A percentile compares a stretch with the other conserved stretches of the same genome.
Evolutionary conservation across 2,329 filamentous ascomycete genomes (phyloP).

Genomic region (Chaetothyriales sp.): DNA sequence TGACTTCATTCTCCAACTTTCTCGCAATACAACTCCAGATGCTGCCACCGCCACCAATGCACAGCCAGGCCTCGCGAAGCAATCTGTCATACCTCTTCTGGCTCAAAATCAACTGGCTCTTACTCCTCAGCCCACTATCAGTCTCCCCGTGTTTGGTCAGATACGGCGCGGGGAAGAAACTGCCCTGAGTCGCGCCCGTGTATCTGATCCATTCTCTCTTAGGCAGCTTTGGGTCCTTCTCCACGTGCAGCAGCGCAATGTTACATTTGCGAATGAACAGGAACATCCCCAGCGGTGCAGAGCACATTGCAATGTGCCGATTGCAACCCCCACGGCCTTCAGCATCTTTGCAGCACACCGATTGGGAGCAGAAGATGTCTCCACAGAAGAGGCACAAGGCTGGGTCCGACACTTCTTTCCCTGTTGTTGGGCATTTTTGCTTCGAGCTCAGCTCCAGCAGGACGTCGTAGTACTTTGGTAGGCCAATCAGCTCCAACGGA

Average conservation of each 20-base stretch:
- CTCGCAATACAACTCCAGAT: constrained; percentile 80
- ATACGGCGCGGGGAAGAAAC: constrained; percentile 77
- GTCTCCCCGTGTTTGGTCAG: constrained; percentile 92
- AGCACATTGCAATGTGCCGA: constrained; percentile 60
- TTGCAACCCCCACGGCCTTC: constrained; percentile 68
- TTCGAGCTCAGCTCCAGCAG: constrained; percentile 84
- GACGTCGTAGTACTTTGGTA: constrained; percentile 82
- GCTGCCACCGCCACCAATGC: constrained; percentile 61
- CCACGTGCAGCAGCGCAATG: constrained; percentile 62
- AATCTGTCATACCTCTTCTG: constrained; percentile 86
- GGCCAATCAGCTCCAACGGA: constrained; percentile 83
- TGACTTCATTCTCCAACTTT: constrained; percentile 86
- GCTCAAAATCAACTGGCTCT: constrained; percentile 79
- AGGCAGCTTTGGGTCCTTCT: constrained; percentile 8
- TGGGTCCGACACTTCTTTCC: constrained; percentile 80
- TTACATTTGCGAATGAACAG: constrained; percentile 95
- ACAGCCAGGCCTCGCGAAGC: constrained; percentile 62
- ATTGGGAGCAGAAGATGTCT: constrained; percentile 91
- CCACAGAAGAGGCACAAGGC: constrained; percentile 89
- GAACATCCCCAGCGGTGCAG: constrained; percentile 55
- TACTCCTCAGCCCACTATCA: constrained; percentile 75
- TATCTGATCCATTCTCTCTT: background rate
- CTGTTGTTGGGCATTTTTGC: constrained; percentile 70
- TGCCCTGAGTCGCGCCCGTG: constrained; percentile 39
- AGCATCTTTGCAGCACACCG: constrained; percentile 65